These are phyloP conservation scores for Dryas drummondii DNA, from an alignment of 306 rosid species.

Conservation along the genomic window DNA sequence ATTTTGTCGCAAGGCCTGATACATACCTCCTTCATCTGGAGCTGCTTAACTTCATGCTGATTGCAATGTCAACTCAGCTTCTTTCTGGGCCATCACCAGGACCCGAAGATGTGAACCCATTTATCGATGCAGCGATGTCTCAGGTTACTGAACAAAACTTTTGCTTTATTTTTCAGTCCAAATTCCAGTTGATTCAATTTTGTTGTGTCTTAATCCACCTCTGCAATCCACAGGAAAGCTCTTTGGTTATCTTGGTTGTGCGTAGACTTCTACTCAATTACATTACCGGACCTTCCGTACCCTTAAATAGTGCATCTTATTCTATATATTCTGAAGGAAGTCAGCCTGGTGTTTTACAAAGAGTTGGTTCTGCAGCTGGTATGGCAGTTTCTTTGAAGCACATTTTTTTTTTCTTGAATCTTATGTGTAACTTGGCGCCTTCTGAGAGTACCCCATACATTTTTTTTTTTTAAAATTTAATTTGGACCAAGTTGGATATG, in stretches of 20 bases:
- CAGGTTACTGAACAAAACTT: conserved; percentile 62
- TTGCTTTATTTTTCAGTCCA: conserved; percentile 23
- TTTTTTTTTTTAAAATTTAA: no score
- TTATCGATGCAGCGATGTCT: conserved; percentile 88
- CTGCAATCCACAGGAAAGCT: conserved; percentile 70
- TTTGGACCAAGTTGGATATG: no score
- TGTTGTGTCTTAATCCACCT: conserved; percentile 24
- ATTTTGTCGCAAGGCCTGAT: conserved; percentile 41
- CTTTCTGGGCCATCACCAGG: conserved; percentile 95
- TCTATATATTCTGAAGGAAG: conserved; percentile 70
- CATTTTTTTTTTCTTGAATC: background rate
- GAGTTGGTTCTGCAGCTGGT: conserved; percentile 99
- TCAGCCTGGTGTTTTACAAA: conserved; percentile 85
- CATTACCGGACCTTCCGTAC: conserved; percentile 49
- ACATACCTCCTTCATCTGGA: conserved; percentile 80
- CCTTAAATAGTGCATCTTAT: conserved; percentile 60
- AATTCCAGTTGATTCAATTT: conserved; percentile 21
- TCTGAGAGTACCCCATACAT: background rate
- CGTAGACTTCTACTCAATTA: conserved; percentile 68
- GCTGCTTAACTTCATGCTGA: conserved; percentile 88
- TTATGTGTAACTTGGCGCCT: background rate
- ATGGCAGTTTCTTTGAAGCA: conserved; percentile 19
- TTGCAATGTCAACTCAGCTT: conserved; percentile 97
- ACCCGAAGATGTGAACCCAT: conserved; percentile 78
- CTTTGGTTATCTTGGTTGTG: conserved; percentile 67